Base-by-base conservation (phyloP, 2,329 filamentous ascomycete genomes). In the Elsinoe arachidis region DNA sequence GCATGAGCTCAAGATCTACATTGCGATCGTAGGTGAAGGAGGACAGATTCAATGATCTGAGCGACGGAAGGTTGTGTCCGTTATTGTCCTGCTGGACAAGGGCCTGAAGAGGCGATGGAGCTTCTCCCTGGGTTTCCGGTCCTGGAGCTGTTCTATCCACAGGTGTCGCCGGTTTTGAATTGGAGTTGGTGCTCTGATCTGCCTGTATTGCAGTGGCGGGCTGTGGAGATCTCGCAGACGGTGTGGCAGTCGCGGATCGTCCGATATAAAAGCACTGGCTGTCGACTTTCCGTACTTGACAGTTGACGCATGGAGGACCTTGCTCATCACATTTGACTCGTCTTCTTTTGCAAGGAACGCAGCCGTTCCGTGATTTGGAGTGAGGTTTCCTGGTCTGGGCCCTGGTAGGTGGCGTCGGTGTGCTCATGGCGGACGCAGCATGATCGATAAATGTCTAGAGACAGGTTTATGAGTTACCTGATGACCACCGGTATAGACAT, bases 271-370 rank as follows among this genome's bases (percentile, higher is more conserved):
- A 37, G 33, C 49, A 53, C 17, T 38, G 33, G 5, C n/a, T 35
- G 4, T 38, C 34, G 34, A 4, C 19, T 2, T 53, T 37, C 12
- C 47, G 47, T 12, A 52, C 47, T 12, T 15, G n/a, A 33, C 47
- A 52, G 11, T 30, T 34, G 7, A 52, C 47, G 12, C 47, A 52
- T 10, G 47, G 47, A 5, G 47, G 47, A 52, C 47, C 47, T 37
- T 52, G 47, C 33, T 52, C 47, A 12, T 52, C 47, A 19, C 47
- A 52, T 37, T 52, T 52, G 11, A 52, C 47, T n/a, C 47, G 23
- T 19, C 47, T 2, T 11, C 33, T 26, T 12, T 52, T 52, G 26
- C 47, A 52, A 15, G 47, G 47, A 6, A 37, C 47, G 15, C 47
- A 52, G 12, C 47, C 47, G 11, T 52, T 52, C 15, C 47, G 47